Conservation (phyloP, 805 yeast species). For the Candida anglica region DNA sequence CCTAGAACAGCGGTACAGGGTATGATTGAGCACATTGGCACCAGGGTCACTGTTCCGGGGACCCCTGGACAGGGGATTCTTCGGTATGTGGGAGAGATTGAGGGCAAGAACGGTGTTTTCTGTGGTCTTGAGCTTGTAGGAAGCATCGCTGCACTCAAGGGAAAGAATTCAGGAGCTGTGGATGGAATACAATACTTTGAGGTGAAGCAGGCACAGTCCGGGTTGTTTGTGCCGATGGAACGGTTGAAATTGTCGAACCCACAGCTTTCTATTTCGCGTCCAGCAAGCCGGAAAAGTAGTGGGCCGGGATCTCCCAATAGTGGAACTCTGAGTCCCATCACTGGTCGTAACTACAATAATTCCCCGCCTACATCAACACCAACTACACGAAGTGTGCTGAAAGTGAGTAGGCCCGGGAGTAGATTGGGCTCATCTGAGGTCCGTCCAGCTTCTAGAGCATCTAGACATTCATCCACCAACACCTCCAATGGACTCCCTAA, state of each 20-base stretch:
- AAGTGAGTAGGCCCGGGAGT: too few species aligned
- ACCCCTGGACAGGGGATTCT: constrained; percentile 64
- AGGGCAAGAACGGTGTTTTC: constrained; percentile 67
- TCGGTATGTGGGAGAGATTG: constrained; percentile 68
- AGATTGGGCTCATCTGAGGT: constrained; percentile 4
- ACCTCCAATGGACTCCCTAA: constrained; percentile 13
- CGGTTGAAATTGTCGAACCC: constrained; percentile 36
- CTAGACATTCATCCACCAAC: constrained; percentile 20
- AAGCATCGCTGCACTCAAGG: constrained; percentile 50
- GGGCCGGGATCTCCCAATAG: not conserved
- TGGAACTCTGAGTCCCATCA: not conserved
- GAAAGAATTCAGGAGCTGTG: constrained; percentile 84
- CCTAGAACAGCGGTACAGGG: too few species aligned
- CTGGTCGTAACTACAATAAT: not conserved
- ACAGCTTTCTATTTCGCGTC: constrained; percentile 14
- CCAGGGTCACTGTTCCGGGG: constrained; percentile 54
- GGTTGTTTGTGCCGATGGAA: constrained; percentile 66
- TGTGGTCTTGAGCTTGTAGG: constrained; percentile 88
- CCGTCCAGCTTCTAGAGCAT: constrained; percentile 13
- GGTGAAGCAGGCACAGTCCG: constrained; percentile 61
- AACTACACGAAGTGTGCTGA: too few species aligned
- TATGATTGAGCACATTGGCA: constrained; percentile 27
- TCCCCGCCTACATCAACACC: constrained; percentile 5
- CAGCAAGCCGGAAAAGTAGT: constrained; percentile 2
- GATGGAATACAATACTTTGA: constrained; percentile 68